phyloP scores from a whole-genome alignment of 441 rosid species.

The Syzygium syzygioides region DNA sequence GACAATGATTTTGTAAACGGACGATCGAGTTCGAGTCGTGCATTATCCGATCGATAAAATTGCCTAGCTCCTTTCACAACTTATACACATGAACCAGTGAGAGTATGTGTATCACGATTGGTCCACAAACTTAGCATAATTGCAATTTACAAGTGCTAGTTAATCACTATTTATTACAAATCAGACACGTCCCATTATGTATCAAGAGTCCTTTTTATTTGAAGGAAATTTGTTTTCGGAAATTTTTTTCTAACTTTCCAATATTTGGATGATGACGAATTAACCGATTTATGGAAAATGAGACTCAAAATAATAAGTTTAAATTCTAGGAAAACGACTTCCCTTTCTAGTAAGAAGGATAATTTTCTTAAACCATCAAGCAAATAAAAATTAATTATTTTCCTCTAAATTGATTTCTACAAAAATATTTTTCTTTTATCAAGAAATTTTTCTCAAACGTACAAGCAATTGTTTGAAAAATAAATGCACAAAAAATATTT shows the following conservation, averaged over 20 bases:
- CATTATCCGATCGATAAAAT: rapidly evolving
- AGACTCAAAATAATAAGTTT: neutral
- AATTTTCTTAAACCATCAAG: no score
- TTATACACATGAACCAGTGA: neutral
- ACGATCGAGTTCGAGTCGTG: rapidly evolving
- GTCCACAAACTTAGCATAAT: neutral
- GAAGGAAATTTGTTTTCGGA: neutral
- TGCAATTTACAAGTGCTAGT: neutral
- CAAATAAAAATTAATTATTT: no score
- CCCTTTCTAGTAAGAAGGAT: neutral
- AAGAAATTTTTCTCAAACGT: no score
- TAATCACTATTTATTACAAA: neutral
- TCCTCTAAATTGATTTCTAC: no score
- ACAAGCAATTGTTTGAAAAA: no score
- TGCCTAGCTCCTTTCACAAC: neutral
- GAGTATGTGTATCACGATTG: neutral
- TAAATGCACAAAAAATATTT: no score
- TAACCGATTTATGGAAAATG: neutral
- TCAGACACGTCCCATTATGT: neutral
- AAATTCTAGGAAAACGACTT: neutral
- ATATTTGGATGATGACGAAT: no score
- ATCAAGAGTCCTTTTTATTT: rapidly evolving
- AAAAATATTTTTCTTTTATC: no score
- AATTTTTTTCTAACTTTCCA: neutral
- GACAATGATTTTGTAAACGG: neutral